Evolutionary conservation across 306 rosid species (phyloP), one percentile per base, ranked within the genome.

Genomic region (Inga oerstediana): DNA sequence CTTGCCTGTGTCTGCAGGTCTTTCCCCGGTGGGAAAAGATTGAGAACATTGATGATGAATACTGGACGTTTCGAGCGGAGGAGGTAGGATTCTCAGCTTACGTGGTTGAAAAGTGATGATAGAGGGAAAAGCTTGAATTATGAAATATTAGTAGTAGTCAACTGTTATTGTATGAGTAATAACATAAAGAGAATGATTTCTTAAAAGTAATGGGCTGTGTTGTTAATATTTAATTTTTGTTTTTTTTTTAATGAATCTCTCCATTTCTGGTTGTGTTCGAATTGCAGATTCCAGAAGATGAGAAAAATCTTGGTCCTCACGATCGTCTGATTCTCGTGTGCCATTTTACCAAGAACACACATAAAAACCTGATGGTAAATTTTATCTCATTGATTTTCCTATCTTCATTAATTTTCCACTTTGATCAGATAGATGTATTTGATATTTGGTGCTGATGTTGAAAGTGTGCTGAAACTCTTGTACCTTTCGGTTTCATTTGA

Each of bases 341-440:
- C 83, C 98, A 94, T 90, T 94, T 94, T 76, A 94, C 90, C n/a
- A 92, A 94, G 84, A 96, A 91, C 79, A 90, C 94, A 0, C 84
- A 91, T 66, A 94, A 94, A 85, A 92, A 91, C 80, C 97, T 85
- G 84, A 90, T 88, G 96, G 94, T 94, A 85, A 73, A 19, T 41
- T 79, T 72, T 13, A 43, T 70, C 37, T 71, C 22, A 64, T 72
- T 84, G 17, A 54, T 72, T 86, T 83, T 59, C 70, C 6, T 64
- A 52, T 77, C 32, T 75, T 24, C 59, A 37, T 19, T 72, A 32
- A 32, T 32, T 32, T 75, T 68, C 12, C 8, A 72, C 16, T 54
- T 59, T 88, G 83, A 65, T 48, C 34, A 32, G 34, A 32, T 2
- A n/a, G n/a, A n/a, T n/a, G 39, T 32, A 73, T 48, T 49, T 66